Evolutionary conservation across 495 filamentous ascomycete genomes (phyloP).

Genomic region (Darksidea phi): DNA sequence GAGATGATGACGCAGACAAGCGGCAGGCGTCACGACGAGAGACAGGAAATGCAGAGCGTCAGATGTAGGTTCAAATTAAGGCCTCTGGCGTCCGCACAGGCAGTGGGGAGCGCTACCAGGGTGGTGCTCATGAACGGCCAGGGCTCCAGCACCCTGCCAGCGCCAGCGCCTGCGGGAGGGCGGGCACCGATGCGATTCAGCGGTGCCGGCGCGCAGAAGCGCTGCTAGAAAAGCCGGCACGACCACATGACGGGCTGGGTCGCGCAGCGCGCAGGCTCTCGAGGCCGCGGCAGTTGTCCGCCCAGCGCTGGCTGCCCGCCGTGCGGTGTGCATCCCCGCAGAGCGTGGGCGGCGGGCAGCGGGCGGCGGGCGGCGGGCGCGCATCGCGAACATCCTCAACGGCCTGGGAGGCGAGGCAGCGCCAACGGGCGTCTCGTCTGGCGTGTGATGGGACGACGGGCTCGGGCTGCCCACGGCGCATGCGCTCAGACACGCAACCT

Average conservation of each 20-base stretch:
- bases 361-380: background rate
- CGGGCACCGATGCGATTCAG: slow-evolving; percentile 23
- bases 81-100: slow-evolving; percentile 31
- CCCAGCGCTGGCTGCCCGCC: background rate
- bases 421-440: background rate
- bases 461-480: too few relatives aligned
- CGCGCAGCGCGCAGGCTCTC: slow-evolving; percentile 5
- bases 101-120: slow-evolving; percentile 21
- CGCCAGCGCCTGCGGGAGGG: slow-evolving; percentile 11
- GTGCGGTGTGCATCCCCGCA: background rate
- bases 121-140: slow-evolving; percentile 16
- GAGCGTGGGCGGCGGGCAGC: slow-evolving; percentile 2
- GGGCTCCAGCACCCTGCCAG: slow-evolving; percentile 13
- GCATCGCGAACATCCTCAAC: background rate
- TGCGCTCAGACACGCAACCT: background rate
- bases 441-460: background rate
- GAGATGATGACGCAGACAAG: background rate
- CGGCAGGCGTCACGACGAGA: background rate
- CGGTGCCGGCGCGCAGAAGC: background rate
- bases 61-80: slow-evolving; percentile 37
- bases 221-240: background rate
- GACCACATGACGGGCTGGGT: slow-evolving; percentile 22
- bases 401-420: background rate
- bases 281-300: slow-evolving; percentile 1
- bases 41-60: slow-evolving; percentile 17